Evolutionary conservation across 192 early-diverging fungal species (phyloP), one percentile per base, ranked within the genome.

Genomic region (Coemansia sp.): DNA sequence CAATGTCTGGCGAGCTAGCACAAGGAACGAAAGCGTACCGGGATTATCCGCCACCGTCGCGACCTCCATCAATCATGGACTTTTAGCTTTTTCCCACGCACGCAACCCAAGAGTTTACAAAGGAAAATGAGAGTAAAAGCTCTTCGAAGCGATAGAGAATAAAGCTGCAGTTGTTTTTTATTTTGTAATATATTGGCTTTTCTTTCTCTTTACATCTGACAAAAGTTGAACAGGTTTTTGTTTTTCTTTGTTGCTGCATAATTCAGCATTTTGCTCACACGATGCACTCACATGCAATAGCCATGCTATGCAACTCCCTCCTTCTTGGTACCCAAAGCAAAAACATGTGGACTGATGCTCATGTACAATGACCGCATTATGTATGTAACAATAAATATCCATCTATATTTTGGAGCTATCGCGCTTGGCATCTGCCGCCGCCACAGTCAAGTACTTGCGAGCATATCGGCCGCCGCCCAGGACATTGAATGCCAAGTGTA

Each of bases 401-500:
- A n/a, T n/a, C n/a, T n/a, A n/a, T n/a, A n/a, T n/a, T n/a, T 54
- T 54, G 51, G 51, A 6, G 25, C 47, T 27, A 7, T 20, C 25
- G 15, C 6, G 51, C 29, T 54, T 54, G 15, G 27, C 51, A n/a
- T n/a, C n/a, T n/a, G n/a, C n/a, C n/a, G n/a, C n/a, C n/a, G n/a
- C n/a, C n/a, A n/a, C n/a, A 6, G 27, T 25, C 17, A 54, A 15
- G 29, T 31, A 15, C 15, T 3, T 58, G 37, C 65, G 63, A 29
- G 68, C 14, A 51, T 29, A 70, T 24, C 37, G 66, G n/a, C 80
- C 67, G 14, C 29, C 64, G 2, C 66, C 68, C 29, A 73, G 22
- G 17, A 64, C 47, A 24, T 69, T 63, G 43, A 85, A 83, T 14
- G 68, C 19, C 2, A 79, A 15, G 8, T 84, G 57, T 24, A 87